Evolutionary conservation across 2,329 filamentous ascomycete genomes (phyloP).

Genomic region (Pyrenophora seminiperda): DNA sequence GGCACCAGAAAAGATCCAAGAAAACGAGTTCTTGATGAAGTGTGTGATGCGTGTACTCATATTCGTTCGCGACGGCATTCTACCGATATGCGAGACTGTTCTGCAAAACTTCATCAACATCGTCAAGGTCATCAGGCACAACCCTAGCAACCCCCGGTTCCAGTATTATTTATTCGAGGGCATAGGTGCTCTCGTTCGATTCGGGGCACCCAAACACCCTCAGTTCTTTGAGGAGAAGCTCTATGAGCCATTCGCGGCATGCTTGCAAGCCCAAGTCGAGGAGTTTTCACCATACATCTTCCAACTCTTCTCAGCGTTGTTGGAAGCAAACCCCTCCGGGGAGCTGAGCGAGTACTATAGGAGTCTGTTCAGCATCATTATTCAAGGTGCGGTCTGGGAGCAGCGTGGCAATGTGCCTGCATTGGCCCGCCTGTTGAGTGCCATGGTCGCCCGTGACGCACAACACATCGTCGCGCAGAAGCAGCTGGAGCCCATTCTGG

Average conservation of each 20-base stretch:
- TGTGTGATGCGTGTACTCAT: slow-evolving; percentile 98
- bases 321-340: slow-evolving; percentile 83
- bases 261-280: slow-evolving; percentile 81
- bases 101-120: slow-evolving; percentile 85
- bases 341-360: slow-evolving; percentile 81
- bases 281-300: slow-evolving; percentile 98
- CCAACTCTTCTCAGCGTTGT: slow-evolving; percentile 87
- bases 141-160: slow-evolving; percentile 96
- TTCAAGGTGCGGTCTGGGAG: slow-evolving; percentile 87
- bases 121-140: slow-evolving; percentile 87
- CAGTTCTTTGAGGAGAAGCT: slow-evolving; percentile 78
- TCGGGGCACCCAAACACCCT: slow-evolving; percentile 70
- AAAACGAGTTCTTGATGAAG: slow-evolving; percentile 98
- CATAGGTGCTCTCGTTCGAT: slow-evolving; percentile 84
- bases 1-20: slow-evolving; percentile 89
- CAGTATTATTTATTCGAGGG: slow-evolving; percentile 99
- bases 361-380: slow-evolving; percentile 74
- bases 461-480: slow-evolving; percentile 75
- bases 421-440: slow-evolving; percentile 79
- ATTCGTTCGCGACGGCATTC: slow-evolving; percentile 82
- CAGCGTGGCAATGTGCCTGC: slow-evolving; percentile 91
- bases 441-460: slow-evolving; percentile 79
- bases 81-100: slow-evolving; percentile 76
- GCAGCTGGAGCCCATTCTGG: slow-evolving; percentile 85
- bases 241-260: slow-evolving; percentile 80